These are phyloP conservation scores for Tremella mesenterica DNA, from an alignment of 768 basidiomycete species.

Conservation along the genomic window DNA sequence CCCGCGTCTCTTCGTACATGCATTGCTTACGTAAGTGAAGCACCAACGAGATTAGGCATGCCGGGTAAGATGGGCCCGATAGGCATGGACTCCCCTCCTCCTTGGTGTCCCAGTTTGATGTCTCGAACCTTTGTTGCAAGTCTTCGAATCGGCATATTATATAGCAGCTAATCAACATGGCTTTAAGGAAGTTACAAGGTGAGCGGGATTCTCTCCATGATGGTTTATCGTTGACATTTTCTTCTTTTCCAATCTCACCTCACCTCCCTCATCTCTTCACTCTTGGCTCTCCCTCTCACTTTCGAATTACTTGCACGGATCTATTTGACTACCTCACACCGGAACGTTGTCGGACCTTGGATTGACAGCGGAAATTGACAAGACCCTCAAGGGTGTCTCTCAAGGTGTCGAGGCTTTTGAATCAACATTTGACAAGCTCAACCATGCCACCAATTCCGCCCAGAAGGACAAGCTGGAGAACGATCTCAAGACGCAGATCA, in stretches of 20 bases:
- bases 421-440: constrained; percentile 94
- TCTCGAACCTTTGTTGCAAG: neutral
- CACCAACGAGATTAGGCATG: neutral
- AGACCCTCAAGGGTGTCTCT: constrained; percentile 90
- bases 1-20: too few species aligned
- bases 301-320: neutral
- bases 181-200: constrained; percentile 33
- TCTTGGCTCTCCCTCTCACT: neutral
- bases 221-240: neutral
- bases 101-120: neutral
- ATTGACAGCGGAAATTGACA: constrained; percentile 85
- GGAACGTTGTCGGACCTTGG: neutral
- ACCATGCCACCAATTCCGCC: constrained; percentile 85
- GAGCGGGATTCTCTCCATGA: neutral
- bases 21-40: neutral
- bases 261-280: constrained; percentile 1
- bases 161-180: constrained; percentile 28
- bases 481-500: constrained; percentile 96
- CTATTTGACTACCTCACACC: neutral
- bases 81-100: neutral
- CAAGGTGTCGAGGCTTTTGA: constrained; percentile 65
- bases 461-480: constrained; percentile 98
- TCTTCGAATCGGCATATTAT: neutral
- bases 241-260: neutral
- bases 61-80: neutral